These are phyloP conservation scores for Lichina pygmaea DNA, from an alignment of 495 filamentous ascomycete genomes.

Conservation along the genomic window DNA sequence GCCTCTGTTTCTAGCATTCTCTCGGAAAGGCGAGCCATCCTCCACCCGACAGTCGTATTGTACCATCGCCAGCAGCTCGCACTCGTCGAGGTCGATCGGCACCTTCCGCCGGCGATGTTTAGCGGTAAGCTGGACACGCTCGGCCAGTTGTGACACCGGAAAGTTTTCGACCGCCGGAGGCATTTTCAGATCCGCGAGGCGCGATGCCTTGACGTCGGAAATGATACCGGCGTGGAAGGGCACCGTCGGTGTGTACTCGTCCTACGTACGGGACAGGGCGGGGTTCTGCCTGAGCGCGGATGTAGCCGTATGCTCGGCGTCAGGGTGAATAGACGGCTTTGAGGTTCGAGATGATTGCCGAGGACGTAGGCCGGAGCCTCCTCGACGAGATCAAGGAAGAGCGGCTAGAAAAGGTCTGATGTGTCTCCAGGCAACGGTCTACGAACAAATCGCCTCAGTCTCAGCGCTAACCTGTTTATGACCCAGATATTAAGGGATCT, in stretches of 20 bases:
- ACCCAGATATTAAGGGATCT: no score
- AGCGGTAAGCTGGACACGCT: constrained; percentile 19
- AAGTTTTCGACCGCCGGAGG: constrained; percentile 30
- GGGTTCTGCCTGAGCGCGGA: no score
- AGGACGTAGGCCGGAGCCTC: constrained; percentile 30
- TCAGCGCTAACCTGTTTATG: no score
- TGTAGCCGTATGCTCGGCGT: no score
- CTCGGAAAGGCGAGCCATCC: constrained; percentile 9
- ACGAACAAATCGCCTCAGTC: no score
- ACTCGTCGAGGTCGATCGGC: constrained; percentile 26
- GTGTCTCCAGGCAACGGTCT: background rate
- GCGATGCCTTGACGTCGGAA: no score
- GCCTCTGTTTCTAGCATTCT: constrained; percentile 4
- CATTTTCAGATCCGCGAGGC: constrained; percentile 16
- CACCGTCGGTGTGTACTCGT: no score
- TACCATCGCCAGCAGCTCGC: constrained; percentile 47
- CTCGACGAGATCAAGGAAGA: constrained; percentile 37
- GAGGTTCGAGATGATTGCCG: constrained; percentile 12
- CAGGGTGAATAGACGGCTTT: no score
- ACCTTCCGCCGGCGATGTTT: constrained; percentile 23
- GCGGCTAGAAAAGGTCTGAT: constrained; percentile 35
- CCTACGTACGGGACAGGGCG: no score
- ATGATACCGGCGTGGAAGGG: no score
- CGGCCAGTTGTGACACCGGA: constrained; percentile 21
- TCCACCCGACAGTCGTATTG: constrained; percentile 58